These are phyloP conservation scores for Podaxis pistillaris DNA, from an alignment of 768 basidiomycete genomes.

Conservation along the genomic window DNA sequence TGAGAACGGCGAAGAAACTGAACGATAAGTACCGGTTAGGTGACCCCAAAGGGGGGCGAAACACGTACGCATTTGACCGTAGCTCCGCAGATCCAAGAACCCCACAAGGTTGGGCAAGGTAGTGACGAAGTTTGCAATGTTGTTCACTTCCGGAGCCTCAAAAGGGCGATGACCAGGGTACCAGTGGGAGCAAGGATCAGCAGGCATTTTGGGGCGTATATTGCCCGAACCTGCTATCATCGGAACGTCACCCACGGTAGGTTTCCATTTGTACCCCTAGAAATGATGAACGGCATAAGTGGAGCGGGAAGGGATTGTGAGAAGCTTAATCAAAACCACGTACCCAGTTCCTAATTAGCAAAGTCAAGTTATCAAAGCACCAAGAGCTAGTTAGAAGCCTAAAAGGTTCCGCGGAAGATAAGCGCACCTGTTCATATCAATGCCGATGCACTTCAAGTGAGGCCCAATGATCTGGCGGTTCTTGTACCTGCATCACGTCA, in stretches of 20 bases:
- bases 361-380: conserved; percentile 1
- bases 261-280: conserved; percentile 74
- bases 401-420: background rate
- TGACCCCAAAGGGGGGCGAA: background rate
- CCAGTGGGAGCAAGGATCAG: conserved; percentile 69
- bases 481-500: conserved; percentile 51
- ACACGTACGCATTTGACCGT: conserved; percentile 76
- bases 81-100: conserved; percentile 77
- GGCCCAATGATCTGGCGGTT: conserved; percentile 57
- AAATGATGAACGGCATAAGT: conserved; percentile 3
- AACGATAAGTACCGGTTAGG: background rate
- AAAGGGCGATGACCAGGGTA: conserved; percentile 76
- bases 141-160: conserved; percentile 74
- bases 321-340: conserved; percentile 10
- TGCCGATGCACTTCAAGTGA: conserved; percentile 54
- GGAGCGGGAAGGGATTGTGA: background rate
- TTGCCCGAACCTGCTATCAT: conserved; percentile 15
- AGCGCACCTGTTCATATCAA: conserved; percentile 75
- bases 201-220: conserved; percentile 25
- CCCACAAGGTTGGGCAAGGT: conserved; percentile 51
- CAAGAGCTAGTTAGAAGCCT: background rate
- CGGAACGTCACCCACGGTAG: conserved; percentile 21
- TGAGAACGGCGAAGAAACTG: conserved; percentile 80
- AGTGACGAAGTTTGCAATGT: conserved; percentile 66
- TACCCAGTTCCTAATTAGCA: conserved; percentile 55